Evolutionary conservation across 164 flowering plant genomes (phyloP), one percentile per base, ranked within the genome.

Genomic region (Berberis thunbergii): DNA sequence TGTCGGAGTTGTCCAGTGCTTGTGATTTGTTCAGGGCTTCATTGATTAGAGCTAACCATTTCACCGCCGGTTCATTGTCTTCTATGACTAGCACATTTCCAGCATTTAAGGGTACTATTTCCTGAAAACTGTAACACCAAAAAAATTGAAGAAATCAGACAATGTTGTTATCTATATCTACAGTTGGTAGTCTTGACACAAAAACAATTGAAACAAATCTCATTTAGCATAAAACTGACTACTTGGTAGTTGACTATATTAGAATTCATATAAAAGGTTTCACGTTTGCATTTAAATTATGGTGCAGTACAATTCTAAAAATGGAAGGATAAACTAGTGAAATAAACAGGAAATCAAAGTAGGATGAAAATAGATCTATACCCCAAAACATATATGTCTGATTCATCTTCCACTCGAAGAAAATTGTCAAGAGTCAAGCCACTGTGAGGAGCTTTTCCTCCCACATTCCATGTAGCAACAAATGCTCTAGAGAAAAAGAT

Each of bases 51-150:
- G 77, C 60, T 6, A 90, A 80, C 97, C 97, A 90, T 71, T 74
- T 90, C 26, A 82, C 84, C 1, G 95, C 95, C 42, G 97, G 89
- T 58, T 84, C 90, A 65, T 76, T 86, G 67, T 90, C 97, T 75
- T 90, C 95, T 49, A 83, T 65, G 4, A 86, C 97, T 38, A 90
- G 78, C 40, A 90, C 95, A 71, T 90, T 90, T 64, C 97, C 97
- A 60, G 97, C 97, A 81, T 85, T 90, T 64, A 90, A 68, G 38
- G 97, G 97, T 44, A 90, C 97, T 64, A 90, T 86, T 79, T 90
- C 97, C 84, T 90, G 95, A 75, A 90, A 90, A 6, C 97, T 90
- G 76, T 59, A 41, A 26, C 26, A 26, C 0, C 26, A 52, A 45
- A 49, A 7, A 41, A 9, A 50, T 53, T 8, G 49, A 9, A 39